Evolutionary conservation across 257 asterid species (phyloP).

Genomic region (Rauvolfia tetraphylla): DNA sequence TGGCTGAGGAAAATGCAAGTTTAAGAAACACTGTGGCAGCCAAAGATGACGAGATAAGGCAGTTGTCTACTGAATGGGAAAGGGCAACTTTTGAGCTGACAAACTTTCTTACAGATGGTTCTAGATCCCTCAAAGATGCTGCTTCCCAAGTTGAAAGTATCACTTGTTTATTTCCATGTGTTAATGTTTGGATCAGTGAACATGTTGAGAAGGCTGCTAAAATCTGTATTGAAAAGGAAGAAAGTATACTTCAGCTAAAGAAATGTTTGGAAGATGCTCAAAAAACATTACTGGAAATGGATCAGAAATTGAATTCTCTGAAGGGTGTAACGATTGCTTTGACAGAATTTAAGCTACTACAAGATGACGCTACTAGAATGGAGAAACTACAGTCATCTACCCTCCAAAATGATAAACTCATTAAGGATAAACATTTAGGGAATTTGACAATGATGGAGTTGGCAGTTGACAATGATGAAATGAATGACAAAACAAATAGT

Average conservation of each 20-base stretch:
- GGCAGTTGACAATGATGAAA: conserved; percentile 19
- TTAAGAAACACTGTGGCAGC: conserved; percentile 50
- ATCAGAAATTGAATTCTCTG: conserved; percentile 59
- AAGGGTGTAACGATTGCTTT: conserved; percentile 67
- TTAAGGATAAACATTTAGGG: conserved; percentile 15
- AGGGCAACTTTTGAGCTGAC: conserved; percentile 82
- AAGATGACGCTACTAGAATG: conserved; percentile 19
- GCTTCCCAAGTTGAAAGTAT: conserved; percentile 62
- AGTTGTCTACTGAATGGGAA: conserved; percentile 69
- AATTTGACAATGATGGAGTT: conserved; percentile 5
- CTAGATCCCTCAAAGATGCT: conserved; percentile 67
- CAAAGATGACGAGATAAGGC: conserved; percentile 59
- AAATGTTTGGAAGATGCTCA: conserved; percentile 79
- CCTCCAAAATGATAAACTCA: conserved; percentile 23
- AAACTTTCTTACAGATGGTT: conserved; percentile 70
- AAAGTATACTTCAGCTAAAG: conserved; percentile 55
- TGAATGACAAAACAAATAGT: conserved; percentile 13
- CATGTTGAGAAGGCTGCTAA: conserved; percentile 72
- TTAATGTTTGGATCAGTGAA: conserved; percentile 57
- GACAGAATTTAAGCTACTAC: conserved; percentile 53
- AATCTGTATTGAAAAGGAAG: conserved; percentile 66
- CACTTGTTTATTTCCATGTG: conserved; percentile 57
- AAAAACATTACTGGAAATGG: conserved; percentile 55
- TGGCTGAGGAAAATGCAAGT: conserved; percentile 57
- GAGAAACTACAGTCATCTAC: not conserved